Evolutionary conservation across 352 stramenopile species (phyloP), one percentile per base, ranked within the genome.

Genomic region (Albugo candida): DNA sequence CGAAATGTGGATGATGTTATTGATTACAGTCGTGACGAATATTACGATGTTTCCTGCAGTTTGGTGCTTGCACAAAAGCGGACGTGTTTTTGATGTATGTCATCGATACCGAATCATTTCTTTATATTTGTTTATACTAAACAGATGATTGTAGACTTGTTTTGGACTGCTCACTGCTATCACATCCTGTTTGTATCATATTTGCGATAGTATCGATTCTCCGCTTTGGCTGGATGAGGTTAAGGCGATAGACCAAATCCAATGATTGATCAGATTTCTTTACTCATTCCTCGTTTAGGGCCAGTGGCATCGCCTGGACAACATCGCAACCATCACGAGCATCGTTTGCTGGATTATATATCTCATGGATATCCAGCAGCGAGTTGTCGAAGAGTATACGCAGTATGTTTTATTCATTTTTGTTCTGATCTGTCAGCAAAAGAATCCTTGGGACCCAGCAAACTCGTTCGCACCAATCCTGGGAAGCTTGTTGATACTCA

Each of bases 321-420:
- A 86, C 44, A 82, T 86, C 39, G 74, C 71, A 49, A 79, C 74
- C 52, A 76, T 84, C 62, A 84, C 83, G 71, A 81, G 69, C 58
- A 83, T 86, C 46, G 55, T 86, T 39, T 65, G 64, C 50, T 84
- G 70, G 74, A 58, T 36, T 18, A 78, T 86, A 44, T 67, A 86
- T 54, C 65, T 86, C 45, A 83, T 84, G 69, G 71, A 86, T 41
- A 45, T 86, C 17, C 55, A 56, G 3, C 45, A 61, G 19, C 53
- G 59, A 3, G 27, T 64, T 21, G 51, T 57, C 11, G 52, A 75
- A 58, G 59, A 56, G 5, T 84, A 84, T 34, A 41, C 79, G 38
- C 72, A 86, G 47, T 86, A 86, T 51, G 54, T 63, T 20, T 83
- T 83, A 49, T 45, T 86, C 17, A 51, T 54, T 0, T 51, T 77